Conservation (phyloP, 129 eudicot species). For the Dittrichia graveolens region DNA sequence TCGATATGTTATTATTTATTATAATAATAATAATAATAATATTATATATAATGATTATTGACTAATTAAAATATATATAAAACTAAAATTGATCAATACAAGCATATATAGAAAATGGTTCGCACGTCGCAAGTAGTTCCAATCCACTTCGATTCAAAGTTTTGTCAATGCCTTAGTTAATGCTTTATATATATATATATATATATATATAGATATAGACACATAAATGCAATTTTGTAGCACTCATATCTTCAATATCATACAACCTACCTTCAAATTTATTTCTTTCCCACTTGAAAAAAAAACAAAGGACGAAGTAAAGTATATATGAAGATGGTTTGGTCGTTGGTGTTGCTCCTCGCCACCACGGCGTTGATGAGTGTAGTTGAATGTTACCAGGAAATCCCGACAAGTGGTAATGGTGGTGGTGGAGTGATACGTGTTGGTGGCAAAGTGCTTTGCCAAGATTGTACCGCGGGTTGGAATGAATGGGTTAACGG, state of each 20-base stretch:
- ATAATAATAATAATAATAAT: too few relatives aligned
- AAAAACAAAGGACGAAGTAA: background rate
- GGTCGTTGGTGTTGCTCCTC: constrained; percentile 41
- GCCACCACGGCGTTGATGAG: constrained; percentile 32
- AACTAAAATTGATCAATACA: background rate
- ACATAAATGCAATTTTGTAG: constrained; percentile 12
- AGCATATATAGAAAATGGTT: constrained; percentile 35
- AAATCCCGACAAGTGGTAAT: background rate
- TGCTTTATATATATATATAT: constrained; percentile 21
- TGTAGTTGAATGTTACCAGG: constrained; percentile 36
- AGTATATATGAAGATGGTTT: constrained; percentile 39
- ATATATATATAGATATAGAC: constrained; percentile 21
- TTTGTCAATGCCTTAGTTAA: constrained; percentile 12
- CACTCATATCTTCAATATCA: constrained; percentile 8
- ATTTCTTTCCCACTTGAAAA: background rate
- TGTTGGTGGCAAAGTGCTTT: constrained; percentile 78
- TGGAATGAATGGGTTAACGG: constrained; percentile 73
- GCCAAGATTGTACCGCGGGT: constrained; percentile 77
- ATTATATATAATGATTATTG: too few relatives aligned
- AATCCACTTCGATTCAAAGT: constrained; percentile 39
- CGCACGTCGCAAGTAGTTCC: constrained; percentile 72
- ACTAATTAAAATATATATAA: too few relatives aligned
- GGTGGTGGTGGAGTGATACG: constrained; percentile 32
- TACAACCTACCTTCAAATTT: background rate
- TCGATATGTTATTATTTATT: too few relatives aligned